phyloP scores from a whole-genome alignment of 441 rosid genomes.

The Codiaeum variegatum region DNA sequence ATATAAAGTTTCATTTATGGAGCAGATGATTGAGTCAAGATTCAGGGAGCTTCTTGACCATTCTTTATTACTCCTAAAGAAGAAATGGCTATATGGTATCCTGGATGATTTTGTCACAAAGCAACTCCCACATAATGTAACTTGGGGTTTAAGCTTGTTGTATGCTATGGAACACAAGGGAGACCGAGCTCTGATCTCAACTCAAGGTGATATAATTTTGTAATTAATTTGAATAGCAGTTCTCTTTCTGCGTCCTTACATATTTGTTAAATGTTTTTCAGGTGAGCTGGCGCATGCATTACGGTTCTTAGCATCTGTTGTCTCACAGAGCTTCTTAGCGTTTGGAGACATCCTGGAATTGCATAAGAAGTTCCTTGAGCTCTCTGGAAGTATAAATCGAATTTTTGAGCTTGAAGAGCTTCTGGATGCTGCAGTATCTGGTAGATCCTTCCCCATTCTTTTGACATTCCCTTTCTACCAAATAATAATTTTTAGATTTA shows the following conservation, averaged over 20 bases:
- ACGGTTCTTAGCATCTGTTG: constrained; percentile 97
- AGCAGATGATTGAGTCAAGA: constrained; percentile 91
- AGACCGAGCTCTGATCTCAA: constrained; percentile 73
- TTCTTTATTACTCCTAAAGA: constrained; percentile 72
- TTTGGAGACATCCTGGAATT: constrained; percentile 97
- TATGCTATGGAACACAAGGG: constrained; percentile 96
- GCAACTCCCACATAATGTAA: constrained; percentile 98
- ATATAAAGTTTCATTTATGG: constrained; percentile 14
- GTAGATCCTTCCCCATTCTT: constrained; percentile 35
- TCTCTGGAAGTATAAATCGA: constrained; percentile 90
- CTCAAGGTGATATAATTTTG: constrained; percentile 60
- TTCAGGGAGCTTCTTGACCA: constrained; percentile 86
- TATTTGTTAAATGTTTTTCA: constrained; percentile 30
- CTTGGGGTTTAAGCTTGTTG: constrained; percentile 97
- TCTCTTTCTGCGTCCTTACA: constrained; percentile 11
- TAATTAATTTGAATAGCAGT: constrained; percentile 8
- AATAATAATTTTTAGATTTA: no score
- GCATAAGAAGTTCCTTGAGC: constrained; percentile 88
- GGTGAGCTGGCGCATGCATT: constrained; percentile 98
- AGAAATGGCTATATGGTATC: constrained; percentile 92
- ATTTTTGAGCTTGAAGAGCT: constrained; percentile 96
- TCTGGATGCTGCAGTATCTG: constrained; percentile 81
- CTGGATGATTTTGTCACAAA: constrained; percentile 95
- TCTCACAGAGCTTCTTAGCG: constrained; percentile 98
- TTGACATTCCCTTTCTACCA: not conserved